phyloP scores from a whole-genome alignment of 176 grass and related monocot species.

The Rhynchospora breviuscula region DNA sequence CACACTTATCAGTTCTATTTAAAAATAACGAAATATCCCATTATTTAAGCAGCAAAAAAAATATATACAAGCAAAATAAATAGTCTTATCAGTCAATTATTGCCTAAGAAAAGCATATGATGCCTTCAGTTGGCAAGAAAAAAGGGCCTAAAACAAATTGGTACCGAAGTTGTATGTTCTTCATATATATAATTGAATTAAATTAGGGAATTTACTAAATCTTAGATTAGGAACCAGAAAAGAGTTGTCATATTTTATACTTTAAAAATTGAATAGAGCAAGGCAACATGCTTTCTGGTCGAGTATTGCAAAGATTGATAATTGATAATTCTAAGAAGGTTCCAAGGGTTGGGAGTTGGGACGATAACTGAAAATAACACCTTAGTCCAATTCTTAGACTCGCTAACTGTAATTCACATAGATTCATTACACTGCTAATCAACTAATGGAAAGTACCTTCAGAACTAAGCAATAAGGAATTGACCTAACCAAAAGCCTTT shows the following conservation, averaged over 20 bases:
- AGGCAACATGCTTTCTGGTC: not conserved
- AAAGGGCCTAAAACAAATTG: not conserved
- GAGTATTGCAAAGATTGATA: not conserved
- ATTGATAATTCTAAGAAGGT: not conserved
- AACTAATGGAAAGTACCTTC: not conserved
- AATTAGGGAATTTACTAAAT: not conserved
- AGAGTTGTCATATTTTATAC: not conserved
- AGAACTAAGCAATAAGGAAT: not conserved
- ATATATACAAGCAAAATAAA: not conserved
- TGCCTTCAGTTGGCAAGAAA: not conserved
- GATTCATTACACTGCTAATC: not conserved
- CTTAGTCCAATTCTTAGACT: too few relatives aligned
- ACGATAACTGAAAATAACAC: not conserved
- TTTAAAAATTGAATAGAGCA: not conserved
- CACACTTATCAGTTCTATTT: slow-evolving; percentile 73
- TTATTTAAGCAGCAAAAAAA: too few relatives aligned
- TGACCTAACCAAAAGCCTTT: not conserved
- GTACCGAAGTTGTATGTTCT: not conserved
- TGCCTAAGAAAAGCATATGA: not conserved
- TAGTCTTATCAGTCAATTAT: not conserved
- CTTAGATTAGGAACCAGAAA: not conserved
- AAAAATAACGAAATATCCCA: slow-evolving; percentile 11
- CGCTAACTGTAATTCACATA: too few relatives aligned
- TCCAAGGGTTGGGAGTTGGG: not conserved
- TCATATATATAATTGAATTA: not conserved